Evolutionary conservation across 495 filamentous ascomycete species (phyloP).

Genomic region (Cenococcum geophilum): DNA sequence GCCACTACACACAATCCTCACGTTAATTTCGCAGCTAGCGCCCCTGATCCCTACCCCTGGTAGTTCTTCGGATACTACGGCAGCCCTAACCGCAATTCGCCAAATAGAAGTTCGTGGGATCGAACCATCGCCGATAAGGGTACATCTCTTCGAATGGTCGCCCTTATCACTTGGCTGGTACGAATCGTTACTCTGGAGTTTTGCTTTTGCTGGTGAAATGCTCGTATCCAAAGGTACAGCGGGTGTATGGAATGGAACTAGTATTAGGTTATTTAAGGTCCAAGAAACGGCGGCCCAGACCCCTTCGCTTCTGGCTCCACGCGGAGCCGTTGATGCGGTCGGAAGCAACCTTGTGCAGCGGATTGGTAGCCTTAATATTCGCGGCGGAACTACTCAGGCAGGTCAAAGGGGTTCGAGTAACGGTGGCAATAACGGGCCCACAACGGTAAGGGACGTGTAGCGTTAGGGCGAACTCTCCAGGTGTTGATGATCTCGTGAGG

Average conservation of each 20-base stretch:
- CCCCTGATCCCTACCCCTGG: slow-evolving; percentile 46
- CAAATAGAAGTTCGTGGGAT: slow-evolving; percentile 49
- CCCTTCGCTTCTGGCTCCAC: slow-evolving; percentile 72
- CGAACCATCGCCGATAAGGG: slow-evolving; percentile 67
- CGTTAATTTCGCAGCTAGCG: slow-evolving; percentile 57
- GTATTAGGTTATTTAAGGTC: slow-evolving; percentile 81
- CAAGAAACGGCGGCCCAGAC: slow-evolving; percentile 76
- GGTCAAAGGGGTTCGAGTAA: background rate
- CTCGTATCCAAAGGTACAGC: slow-evolving; percentile 78
- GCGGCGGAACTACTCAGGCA: slow-evolving; percentile 25
- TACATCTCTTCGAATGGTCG: slow-evolving; percentile 95
- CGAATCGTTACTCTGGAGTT: slow-evolving; percentile 89
- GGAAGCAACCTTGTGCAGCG: slow-evolving; percentile 85
- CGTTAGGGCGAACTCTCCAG: background rate
- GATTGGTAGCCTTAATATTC: slow-evolving; percentile 68
- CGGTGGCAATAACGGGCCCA: slow-evolving; percentile 11
- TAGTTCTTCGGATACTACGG: slow-evolving; percentile 37
- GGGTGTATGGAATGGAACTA: slow-evolving; percentile 93
- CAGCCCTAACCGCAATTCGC: slow-evolving; percentile 30
- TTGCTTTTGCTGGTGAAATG: slow-evolving; percentile 88
- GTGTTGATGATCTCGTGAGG: background rate
- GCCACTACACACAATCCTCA: slow-evolving; percentile 84
- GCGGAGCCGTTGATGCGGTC: slow-evolving; percentile 92
- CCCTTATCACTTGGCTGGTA: slow-evolving; percentile 92
- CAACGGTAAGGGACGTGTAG: slow-evolving; percentile 31